phyloP scores from a whole-genome alignment of 2,329 filamentous ascomycete species.

The Hypoxylon rubiginosum region DNA sequence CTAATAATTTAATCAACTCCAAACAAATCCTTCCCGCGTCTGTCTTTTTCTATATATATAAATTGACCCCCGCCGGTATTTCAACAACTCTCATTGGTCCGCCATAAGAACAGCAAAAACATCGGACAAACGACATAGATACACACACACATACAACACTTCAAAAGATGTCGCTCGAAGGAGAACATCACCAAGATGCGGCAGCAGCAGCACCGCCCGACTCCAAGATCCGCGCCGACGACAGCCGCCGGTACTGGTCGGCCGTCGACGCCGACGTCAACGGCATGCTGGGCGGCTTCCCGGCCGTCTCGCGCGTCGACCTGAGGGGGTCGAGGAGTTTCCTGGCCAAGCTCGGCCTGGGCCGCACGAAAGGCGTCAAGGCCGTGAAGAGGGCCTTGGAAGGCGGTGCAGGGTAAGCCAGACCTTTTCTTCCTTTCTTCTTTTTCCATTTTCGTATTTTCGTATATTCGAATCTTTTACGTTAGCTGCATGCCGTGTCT shows the following conservation, averaged over 20 bases:
- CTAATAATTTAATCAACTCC: too few relatives aligned
- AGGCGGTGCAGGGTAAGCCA: slow-evolving; percentile 58
- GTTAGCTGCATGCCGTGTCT: background rate
- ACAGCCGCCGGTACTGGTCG: slow-evolving; percentile 63
- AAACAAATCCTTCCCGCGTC: too few relatives aligned
- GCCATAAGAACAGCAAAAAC: background rate
- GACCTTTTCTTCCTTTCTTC: background rate
- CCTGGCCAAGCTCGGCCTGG: slow-evolving; percentile 74
- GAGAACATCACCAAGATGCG: background rate
- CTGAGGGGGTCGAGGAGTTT: slow-evolving; percentile 79
- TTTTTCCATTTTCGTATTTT: background rate
- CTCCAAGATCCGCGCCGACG: slow-evolving; percentile 46
- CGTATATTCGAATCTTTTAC: background rate
- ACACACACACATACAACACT: background rate
- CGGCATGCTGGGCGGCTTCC: slow-evolving; percentile 84
- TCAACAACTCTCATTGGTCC: background rate
- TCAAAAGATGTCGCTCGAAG: background rate
- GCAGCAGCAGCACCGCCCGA: slow-evolving; percentile 29
- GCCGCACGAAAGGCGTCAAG: slow-evolving; percentile 52
- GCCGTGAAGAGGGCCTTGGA: slow-evolving; percentile 52
- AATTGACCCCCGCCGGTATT: too few relatives aligned
- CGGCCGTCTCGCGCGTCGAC: slow-evolving; percentile 76
- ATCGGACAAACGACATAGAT: too few relatives aligned
- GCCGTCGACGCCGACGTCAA: slow-evolving; percentile 62
- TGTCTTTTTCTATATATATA: too few relatives aligned